Base-by-base conservation (phyloP, 164 flowering plant species). In the Stephania japonica region DNA sequence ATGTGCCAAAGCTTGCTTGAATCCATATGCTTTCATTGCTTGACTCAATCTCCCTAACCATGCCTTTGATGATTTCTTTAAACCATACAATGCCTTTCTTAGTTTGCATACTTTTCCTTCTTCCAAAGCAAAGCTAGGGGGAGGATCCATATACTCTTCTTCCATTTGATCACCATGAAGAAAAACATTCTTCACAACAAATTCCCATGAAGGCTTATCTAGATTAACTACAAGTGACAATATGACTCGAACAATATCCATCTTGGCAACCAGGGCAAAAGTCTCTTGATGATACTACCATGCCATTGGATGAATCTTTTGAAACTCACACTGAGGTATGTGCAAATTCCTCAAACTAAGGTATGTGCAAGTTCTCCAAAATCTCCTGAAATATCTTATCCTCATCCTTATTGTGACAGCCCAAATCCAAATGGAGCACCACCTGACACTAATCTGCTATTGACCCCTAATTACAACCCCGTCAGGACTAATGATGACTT, bases 161-260 rank as follows among this genome's bases (percentile, higher is more conserved):
- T 69, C 59, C 7, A 44, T 59, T 2, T 21, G 6, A 7, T 69
- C 38, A 12, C 71, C 14, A 23, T 47, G 16, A 4, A 44, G 59
- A 21, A 69, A 69, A 13, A 14, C 61, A 13, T 69, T 69, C 47
- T 69, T 27, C 1, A 69, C 59, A 21, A 44, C 71, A n/a, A 69
- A 26, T 7, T 69, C 41, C 7, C 44, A 59, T 16, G 47, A 24
- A 6, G 61, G 71, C 38, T 41, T 10, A 47, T 42, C 61, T 23
- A 27, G 25, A 43, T 69, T 69, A 14, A 19, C 71, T 47, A 59
- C 71, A 69, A 69, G 59, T 2, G 61, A 69, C 5, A 69, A 14
- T 10, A 69, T 14, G 12, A 69, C 27, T 10, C 41, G 26, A 14
- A 69, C 27, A 1, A 38, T 69, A 42, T 44, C 44, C 13, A 69